A percentile compares a stretch with the other conserved stretches of the same genome.
These are phyloP conservation scores for Cladosporium sp. DNA, from an alignment of 2,329 filamentous ascomycete species.

Conservation along the genomic window DNA sequence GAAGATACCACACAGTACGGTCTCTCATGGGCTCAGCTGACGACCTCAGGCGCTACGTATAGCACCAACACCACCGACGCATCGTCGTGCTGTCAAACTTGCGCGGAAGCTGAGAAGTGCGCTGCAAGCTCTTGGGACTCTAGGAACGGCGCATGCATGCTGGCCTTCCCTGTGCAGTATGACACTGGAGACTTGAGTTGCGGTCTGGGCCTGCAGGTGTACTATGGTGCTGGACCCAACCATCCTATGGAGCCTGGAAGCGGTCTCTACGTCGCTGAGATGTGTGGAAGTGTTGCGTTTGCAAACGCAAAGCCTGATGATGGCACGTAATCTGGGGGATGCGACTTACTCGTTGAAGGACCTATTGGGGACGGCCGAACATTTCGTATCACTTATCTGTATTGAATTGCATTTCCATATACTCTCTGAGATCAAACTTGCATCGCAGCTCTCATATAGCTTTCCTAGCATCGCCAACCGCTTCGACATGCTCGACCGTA, in stretches of 20 bases:
- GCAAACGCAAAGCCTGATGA: constrained; percentile 28
- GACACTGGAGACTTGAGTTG: constrained; percentile 26
- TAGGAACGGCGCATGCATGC: constrained; percentile 23
- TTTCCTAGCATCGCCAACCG: background rate
- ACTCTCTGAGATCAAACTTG: too few species aligned
- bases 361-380: background rate
- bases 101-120: constrained; percentile 26
- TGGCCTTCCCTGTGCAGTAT: constrained; percentile 26
- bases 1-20: constrained; percentile 18
- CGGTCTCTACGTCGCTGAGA: constrained; percentile 25
- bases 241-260: constrained; percentile 29
- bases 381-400: background rate
- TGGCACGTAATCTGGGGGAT: constrained; percentile 20
- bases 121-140: constrained; percentile 29
- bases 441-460: too few species aligned
- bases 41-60: constrained; percentile 25
- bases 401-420: too few species aligned
- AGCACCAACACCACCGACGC: constrained; percentile 26
- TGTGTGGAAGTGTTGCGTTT: constrained; percentile 27
- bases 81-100: constrained; percentile 29
- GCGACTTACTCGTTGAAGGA: too few species aligned
- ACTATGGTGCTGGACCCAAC: constrained; percentile 27
- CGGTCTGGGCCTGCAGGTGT: constrained; percentile 24
- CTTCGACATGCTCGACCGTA: background rate
- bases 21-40: constrained; percentile 24